Evolutionary conservation across 2,329 filamentous ascomycete species (phyloP).

Genomic region (Alternaria brassicae): DNA sequence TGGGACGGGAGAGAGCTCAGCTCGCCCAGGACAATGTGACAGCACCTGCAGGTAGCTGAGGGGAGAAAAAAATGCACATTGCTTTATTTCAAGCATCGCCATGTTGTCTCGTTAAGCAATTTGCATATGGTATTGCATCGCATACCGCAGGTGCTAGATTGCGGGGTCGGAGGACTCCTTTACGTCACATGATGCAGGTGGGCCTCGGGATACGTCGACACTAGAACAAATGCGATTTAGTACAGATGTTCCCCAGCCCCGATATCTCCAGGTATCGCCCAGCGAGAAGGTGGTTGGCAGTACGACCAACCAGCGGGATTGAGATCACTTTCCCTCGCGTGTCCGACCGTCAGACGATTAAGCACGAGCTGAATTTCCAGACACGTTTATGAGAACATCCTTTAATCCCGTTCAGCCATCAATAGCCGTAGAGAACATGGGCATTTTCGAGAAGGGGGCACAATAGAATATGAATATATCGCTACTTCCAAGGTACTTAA

Average conservation of each 20-base stretch:
- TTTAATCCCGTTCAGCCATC: neutral
- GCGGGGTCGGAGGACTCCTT: neutral
- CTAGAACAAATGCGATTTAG: neutral
- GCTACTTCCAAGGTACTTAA: constrained; percentile 36
- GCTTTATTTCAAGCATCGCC: neutral
- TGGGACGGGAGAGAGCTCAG: constrained; percentile 1
- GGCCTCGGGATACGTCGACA: neutral
- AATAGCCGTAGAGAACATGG: neutral
- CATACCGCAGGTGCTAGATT: neutral
- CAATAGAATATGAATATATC: neutral
- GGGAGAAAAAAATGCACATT: neutral
- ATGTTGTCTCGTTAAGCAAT: neutral
- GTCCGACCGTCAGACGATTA: no score
- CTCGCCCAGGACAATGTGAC: neutral
- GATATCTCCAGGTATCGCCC: neutral
- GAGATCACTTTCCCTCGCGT: neutral
- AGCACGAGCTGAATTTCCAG: no score
- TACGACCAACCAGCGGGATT: neutral
- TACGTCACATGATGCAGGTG: neutral
- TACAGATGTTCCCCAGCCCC: neutral
- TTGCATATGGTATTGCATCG: neutral
- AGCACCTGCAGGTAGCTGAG: neutral
- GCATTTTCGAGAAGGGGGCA: no score
- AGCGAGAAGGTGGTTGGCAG: neutral
- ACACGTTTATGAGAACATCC: no score